These are phyloP conservation scores for Sarcocystis neurona DNA, from an alignment of 169 alveolate genomes.

Conservation along the genomic window DNA sequence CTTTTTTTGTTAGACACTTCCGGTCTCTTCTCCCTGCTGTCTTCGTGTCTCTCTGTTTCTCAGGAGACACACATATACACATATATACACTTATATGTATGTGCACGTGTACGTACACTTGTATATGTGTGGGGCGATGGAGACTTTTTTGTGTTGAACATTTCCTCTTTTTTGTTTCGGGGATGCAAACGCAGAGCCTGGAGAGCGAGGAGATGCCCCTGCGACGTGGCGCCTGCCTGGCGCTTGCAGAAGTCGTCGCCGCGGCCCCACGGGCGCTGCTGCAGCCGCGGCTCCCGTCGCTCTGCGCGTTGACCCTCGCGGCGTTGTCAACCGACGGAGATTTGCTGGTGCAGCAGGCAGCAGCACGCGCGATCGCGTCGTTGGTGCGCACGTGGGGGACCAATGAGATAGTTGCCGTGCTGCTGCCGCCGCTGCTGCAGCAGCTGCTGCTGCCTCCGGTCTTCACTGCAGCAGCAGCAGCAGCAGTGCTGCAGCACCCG, in stretches of 20 bases:
- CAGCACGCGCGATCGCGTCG: conserved; percentile 44
- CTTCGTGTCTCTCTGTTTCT: no score
- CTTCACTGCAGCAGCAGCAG: background rate
- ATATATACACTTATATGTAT: no score
- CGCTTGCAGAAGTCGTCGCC: conserved; percentile 65
- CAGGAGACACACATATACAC: no score
- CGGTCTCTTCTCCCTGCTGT: background rate
- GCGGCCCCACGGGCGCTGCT: conserved; percentile 61
- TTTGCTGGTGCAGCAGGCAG: conserved; percentile 24
- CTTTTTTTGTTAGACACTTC: background rate
- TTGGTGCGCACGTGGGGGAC: background rate
- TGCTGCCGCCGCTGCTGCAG: conserved; percentile 57
- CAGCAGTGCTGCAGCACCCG: background rate
- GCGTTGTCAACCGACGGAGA: conserved; percentile 51
- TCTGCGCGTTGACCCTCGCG: conserved; percentile 49
- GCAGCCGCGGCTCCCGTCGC: conserved; percentile 43
- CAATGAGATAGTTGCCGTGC: conserved; percentile 15
- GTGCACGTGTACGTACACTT: no score
- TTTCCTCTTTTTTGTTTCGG: conserved; percentile 5
- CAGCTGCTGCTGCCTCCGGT: conserved; percentile 45
- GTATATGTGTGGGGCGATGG: background rate
- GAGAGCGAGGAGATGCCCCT: conserved; percentile 20
- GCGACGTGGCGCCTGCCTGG: conserved; percentile 70
- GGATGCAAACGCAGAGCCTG: conserved; percentile 39
- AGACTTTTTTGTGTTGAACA: background rate